Evolutionary conservation across 1,284 basidiomycete species (phyloP), one percentile per base, ranked within the genome.

Genomic region (Blastosporella zonata): DNA sequence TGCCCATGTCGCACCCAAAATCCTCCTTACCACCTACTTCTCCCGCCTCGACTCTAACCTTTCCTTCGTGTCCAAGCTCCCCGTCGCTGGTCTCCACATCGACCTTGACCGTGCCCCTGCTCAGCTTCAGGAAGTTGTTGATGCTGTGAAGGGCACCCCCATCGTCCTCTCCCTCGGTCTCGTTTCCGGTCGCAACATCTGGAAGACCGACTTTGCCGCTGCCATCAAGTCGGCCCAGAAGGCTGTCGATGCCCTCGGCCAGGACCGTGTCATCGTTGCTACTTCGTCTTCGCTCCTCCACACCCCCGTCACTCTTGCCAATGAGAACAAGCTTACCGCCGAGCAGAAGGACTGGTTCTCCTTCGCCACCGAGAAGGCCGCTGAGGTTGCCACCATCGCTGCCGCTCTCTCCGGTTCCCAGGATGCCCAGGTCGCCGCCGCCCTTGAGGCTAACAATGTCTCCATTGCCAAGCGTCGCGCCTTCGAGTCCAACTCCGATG

Each of bases 321-420:
- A 87, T 47, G 97, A 99, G 82, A 91, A 81, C 65, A 94, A 96
- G 78, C 82, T 99, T 65, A 89, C 90, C 47, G 64, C 79, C 33
- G 84, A 97, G 70, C 91, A 97, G 68, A 89, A 89, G 72, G 93
- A 97, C 70, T 99, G 97, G 97, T 95, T 99, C 79, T 92, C 97
- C 15, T 99, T 99, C 69, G 97, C 97, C 55, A 78, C 92, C 56
- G 96, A 99, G 81, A 99, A 99, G 81, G 90, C 90, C 34, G 77
- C 75, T 46, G 97, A 99, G 73, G 93, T 99, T 60, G 79, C 94
- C 47, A 79, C 80, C 58, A 85, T 99, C 61, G 94, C 95, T 52
- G 80, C 88, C 45, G 83, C 81, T 53, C 78, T 95, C 54, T 88
- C 87, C 40, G 84, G 83, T 57, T 93, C 91, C 55, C 90, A 93